Evolutionary conservation across 2,329 filamentous ascomycete species (phyloP), one percentile per base, ranked within the genome.

Genomic region (Rutstroemia sp.): DNA sequence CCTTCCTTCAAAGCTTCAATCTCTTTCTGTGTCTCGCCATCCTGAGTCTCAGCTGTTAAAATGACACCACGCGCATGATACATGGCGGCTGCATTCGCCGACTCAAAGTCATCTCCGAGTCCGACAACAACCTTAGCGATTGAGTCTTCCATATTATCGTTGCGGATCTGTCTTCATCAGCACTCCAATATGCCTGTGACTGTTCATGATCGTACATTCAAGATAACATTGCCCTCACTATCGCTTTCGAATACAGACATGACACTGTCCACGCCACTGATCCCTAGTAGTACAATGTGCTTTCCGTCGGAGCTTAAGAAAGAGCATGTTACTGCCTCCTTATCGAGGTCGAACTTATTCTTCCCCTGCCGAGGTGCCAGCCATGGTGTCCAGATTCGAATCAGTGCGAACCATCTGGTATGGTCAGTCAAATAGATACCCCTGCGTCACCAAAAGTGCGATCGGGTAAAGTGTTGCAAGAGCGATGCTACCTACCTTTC

Each of bases 281-380:
- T 74, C 0, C 86, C 90, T 27, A 96, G 75, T 8, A 95, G 72
- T 1, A 92, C 88, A 5, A 96, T 72, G 69, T 90, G 86, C 21
- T 83, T 78, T 0, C 92, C 92, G 61, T 87, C 76, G 0, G 75
- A 70, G 23, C 83, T 85, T 21, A 95, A 73, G 63, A 96, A 96
- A 0, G 89, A 88, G 57, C 86, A 84, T 17, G 95, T 68, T 2
- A 96, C 72, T 1, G 84, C 89, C 65, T 95, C 88, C 63, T 91
- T 88, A 59, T 90, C 86, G 4, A 92, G 75, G 4, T 74, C 73
- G 56, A 95, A 87, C 0, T 73, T 73, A 3, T 75, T 71, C 60
- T 80, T 83, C 12, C 92, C 92, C 69, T 96, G 92, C 40, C 90
- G 78, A n/a, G 92, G 92, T 7, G 87, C 89, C 10, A 96, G 74